Percentiles rank a stretch among this genome's conserved stretches.
Evolutionary conservation across 371 early-diverging fungal species (phyloP).

Genomic region (Saksenaea oblongispora): DNA sequence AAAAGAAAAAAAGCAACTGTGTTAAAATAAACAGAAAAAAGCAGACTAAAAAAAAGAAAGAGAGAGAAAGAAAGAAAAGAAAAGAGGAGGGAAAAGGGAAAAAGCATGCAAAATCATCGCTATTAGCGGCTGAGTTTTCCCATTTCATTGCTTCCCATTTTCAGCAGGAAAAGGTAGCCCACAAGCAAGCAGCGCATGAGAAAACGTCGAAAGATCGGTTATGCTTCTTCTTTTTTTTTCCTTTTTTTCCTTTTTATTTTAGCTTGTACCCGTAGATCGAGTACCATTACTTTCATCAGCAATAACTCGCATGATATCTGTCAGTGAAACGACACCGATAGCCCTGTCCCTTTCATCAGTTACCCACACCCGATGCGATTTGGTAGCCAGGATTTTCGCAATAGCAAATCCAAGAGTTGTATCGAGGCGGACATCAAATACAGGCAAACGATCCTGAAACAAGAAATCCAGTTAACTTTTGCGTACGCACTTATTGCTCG

Average conservation of each 20-base stretch:
- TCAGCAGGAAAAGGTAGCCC: no score
- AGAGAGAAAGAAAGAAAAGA: background rate
- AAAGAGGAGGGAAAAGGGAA: background rate
- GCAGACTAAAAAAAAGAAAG: background rate
- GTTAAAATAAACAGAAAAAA: background rate
- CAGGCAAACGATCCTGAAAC: conserved; percentile 68
- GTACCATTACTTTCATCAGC: conserved; percentile 12
- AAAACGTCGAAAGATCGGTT: no score
- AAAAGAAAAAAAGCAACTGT: background rate
- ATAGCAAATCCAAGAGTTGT: conserved; percentile 70
- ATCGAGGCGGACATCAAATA: conserved; percentile 75
- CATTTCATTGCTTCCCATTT: no score
- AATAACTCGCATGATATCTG: conserved; percentile 71
- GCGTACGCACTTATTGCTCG: background rate
- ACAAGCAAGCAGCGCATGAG: no score
- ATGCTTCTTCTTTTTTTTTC: no score
- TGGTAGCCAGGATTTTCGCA: conserved; percentile 78
- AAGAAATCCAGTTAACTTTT: conserved; percentile 1
- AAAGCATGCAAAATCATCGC: background rate
- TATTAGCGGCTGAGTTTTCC: conserved; percentile 5
- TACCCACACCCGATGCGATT: conserved; percentile 85
- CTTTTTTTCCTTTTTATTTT: no score
- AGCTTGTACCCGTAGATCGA: no score
- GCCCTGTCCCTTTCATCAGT: conserved; percentile 54
- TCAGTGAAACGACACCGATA: conserved; percentile 74